phyloP scores from a whole-genome alignment of 129 eudicot genomes.

The Mikania micrantha region DNA sequence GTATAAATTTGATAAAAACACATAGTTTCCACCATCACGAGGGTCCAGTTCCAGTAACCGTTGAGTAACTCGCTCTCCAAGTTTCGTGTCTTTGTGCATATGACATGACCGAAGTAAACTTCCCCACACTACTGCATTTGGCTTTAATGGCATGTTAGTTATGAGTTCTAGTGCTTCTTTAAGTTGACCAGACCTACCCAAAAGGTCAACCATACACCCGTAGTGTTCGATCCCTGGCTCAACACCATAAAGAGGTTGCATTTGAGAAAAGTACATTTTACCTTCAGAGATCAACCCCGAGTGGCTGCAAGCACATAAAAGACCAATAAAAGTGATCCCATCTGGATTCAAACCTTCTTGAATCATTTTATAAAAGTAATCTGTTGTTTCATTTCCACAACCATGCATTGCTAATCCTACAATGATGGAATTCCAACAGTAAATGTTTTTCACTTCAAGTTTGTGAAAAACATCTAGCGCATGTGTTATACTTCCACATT shows the following conservation, averaged over 20 bases:
- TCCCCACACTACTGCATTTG: constrained; percentile 54
- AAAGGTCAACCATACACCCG: constrained; percentile 66
- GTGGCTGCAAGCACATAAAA: constrained; percentile 48
- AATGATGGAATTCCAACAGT: constrained; percentile 52
- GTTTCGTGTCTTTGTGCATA: constrained; percentile 27
- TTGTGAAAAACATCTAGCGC: constrained; percentile 33
- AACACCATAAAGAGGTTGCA: constrained; percentile 33
- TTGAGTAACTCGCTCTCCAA: constrained; percentile 37
- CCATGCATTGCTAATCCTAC: constrained; percentile 53
- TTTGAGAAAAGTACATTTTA: constrained; percentile 37
- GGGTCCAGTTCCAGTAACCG: constrained; percentile 48
- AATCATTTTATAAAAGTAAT: constrained; percentile 33
- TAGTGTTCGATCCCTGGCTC: constrained; percentile 48
- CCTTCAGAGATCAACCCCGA: constrained; percentile 47
- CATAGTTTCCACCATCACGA: constrained; percentile 52
- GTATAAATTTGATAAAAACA: constrained; percentile 43
- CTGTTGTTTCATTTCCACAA: constrained; percentile 33
- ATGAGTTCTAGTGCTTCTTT: constrained; percentile 44
- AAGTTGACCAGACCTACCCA: constrained; percentile 54
- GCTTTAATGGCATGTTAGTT: constrained; percentile 40
- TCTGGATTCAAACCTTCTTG: constrained; percentile 41
- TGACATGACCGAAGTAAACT: constrained; percentile 57
- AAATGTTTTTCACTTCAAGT: constrained; percentile 36
- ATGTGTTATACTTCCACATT: constrained; percentile 44
- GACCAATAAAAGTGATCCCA: constrained; percentile 43